Conservation (phyloP, 768 basidiomycete genomes). For the Lactarius tabidus region DNA sequence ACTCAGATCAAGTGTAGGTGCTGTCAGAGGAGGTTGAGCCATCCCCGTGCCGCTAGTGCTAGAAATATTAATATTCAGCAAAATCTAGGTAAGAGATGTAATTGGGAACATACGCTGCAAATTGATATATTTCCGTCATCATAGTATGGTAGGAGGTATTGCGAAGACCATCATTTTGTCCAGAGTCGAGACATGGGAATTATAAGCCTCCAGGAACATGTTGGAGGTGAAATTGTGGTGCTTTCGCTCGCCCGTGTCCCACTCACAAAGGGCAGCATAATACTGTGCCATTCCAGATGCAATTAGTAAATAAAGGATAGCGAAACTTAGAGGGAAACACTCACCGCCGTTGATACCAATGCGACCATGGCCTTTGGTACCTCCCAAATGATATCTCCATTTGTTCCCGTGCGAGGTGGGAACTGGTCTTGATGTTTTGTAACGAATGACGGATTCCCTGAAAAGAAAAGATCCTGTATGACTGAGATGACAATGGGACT, state of each 20-base stretch:
- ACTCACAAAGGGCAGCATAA: not conserved
- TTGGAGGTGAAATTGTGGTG: not conserved
- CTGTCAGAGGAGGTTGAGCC: no score
- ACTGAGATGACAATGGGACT: not conserved
- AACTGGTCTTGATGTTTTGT: not conserved
- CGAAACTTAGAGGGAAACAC: not conserved
- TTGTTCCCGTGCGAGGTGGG: not conserved
- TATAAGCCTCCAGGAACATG: not conserved
- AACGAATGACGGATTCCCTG: not conserved
- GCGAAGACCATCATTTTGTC: not conserved
- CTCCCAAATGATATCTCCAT: not conserved
- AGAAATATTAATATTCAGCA: not conserved
- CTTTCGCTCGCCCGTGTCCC: not conserved
- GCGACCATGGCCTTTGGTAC: not conserved
- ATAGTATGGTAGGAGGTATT: not conserved
- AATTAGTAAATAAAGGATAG: not conserved
- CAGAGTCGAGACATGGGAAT: not conserved
- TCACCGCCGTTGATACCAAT: not conserved
- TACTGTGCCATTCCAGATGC: not conserved
- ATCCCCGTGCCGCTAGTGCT: not conserved
- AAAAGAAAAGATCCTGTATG: not conserved
- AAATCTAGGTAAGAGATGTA: not conserved
- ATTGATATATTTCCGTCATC: not conserved
- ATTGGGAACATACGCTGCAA: not conserved
- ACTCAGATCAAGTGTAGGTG: no score